Conservation (phyloP, 495 filamentous ascomycete species). For the Hypomontagnella monticulosa region DNA sequence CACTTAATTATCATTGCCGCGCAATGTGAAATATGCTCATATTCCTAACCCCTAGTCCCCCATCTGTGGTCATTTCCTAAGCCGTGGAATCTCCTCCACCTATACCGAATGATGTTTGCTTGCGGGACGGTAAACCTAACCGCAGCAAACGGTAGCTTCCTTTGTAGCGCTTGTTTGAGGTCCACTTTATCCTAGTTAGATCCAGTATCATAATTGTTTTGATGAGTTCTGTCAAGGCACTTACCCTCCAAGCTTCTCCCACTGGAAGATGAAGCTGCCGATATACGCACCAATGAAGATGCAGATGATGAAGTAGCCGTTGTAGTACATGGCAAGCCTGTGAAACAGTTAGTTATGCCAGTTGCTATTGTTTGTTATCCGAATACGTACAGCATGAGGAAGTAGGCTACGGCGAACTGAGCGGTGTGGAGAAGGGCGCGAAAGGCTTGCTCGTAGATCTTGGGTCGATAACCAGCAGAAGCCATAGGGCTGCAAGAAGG, state of each 20-base stretch:
- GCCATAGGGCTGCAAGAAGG: not conserved
- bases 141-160: slow-evolving; percentile 34
- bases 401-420: slow-evolving; percentile 75
- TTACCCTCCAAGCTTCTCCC: slow-evolving; percentile 56
- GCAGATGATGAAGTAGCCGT: slow-evolving; percentile 68
- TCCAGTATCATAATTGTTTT: not conserved
- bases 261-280: slow-evolving; percentile 66
- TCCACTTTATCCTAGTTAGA: slow-evolving; percentile 19
- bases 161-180: slow-evolving; percentile 14
- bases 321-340: slow-evolving; percentile 65
- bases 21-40: not conserved
- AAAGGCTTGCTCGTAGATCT: slow-evolving; percentile 63
- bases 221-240: not conserved
- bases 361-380: not conserved
- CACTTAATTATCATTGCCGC: not conserved
- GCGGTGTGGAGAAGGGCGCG: slow-evolving; percentile 68
- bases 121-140: slow-evolving; percentile 2
- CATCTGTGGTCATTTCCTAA: not conserved
- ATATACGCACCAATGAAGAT: slow-evolving; percentile 71
- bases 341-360: not conserved
- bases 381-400: slow-evolving; percentile 65
- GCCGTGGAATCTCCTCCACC: not conserved
- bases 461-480: slow-evolving; percentile 53
- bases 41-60: not conserved
- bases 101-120: not conserved